Evolutionary conservation across 23 red algal genomes (phyloP).

Genomic region (Gracilaria domingensis): DNA sequence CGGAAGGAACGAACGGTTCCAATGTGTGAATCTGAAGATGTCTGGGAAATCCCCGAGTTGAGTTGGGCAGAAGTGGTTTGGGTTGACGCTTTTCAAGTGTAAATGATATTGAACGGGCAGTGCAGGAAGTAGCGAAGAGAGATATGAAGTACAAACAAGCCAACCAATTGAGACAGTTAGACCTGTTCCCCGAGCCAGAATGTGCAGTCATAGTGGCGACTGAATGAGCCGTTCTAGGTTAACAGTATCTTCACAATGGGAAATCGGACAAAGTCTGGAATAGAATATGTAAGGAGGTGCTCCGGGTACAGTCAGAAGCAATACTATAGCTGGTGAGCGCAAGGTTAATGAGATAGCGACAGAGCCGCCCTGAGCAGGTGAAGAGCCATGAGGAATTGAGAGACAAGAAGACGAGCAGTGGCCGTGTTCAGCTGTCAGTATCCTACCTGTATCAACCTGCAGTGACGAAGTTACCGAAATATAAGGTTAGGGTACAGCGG

Average conservation of each 20-base stretch:
- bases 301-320: not conserved
- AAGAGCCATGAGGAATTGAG: not conserved
- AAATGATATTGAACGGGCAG: slow-evolving; percentile 26
- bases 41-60: slow-evolving; percentile 24
- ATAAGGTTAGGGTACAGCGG: too few species aligned
- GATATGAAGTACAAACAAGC: not conserved
- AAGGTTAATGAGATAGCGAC: not conserved
- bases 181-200: not conserved
- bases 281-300: not conserved
- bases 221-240: too few species aligned
- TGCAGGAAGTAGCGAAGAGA: not conserved
- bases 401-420: not conserved
- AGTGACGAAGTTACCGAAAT: not conserved
- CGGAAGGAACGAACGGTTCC: not conserved
- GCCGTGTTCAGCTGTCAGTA: slow-evolving; percentile 7
- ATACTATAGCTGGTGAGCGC: not conserved
- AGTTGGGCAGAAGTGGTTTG: slow-evolving; percentile 19
- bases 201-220: not conserved
- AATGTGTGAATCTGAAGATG: slow-evolving; percentile 40
- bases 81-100: slow-evolving; percentile 29
- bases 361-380: not conserved
- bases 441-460: not conserved
- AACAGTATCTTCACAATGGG: not conserved
- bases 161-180: not conserved
- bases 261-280: not conserved